Base-by-base conservation (phyloP, 495 filamentous ascomycete species). In the Penicillium bialowiezense region DNA sequence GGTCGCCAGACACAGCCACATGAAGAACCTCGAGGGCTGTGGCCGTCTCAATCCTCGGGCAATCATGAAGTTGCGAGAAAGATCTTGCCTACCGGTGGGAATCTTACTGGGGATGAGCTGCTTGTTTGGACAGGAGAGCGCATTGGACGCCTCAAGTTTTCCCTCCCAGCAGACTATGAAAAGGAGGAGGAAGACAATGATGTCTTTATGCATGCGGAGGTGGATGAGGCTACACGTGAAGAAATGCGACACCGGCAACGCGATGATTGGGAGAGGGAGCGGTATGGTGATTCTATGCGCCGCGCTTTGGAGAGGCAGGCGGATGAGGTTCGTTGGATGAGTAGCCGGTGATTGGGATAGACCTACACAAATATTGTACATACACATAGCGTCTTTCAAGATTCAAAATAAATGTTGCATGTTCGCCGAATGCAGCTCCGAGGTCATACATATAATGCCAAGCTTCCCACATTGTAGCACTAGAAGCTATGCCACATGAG, bases 61-160 rank as follows among this genome's bases (percentile, higher is more conserved):
- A 60, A 49, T 12, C 58, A 56, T 24, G 70, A 77, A 34, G 85
- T 90, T 18, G 87, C 81, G 0, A 73, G 87, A 19, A 91, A 91
- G 48, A 71, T 92, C 21, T 71, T 89, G 4, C 79, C 85, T 20
- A 86, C 81, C 1, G 73, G 78, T 14, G 71, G 66, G 12, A 69
- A 71, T 36, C 40, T 73, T 48, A 61, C 71, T 34, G 57, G 73
- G 3, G 81, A 88, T 56, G 86, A 90, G 55, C 67, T 92, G 41
- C 68, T 89, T 10, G 68, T 92, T 5, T 92, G 89, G 89, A 90
- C 87, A 0, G 89, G 88, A 10, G 89, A 91, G 54, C 83, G 83
- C 54, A 72, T 92, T 42, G 89, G 89, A 14, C 70, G 91, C 26
- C 58, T 91, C 17, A 78, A 76, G 19, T 87, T 87, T 48, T 80